Conservation (phyloP, 371 early-diverging fungal species). For the Lichtheimia hyalospora region DNA sequence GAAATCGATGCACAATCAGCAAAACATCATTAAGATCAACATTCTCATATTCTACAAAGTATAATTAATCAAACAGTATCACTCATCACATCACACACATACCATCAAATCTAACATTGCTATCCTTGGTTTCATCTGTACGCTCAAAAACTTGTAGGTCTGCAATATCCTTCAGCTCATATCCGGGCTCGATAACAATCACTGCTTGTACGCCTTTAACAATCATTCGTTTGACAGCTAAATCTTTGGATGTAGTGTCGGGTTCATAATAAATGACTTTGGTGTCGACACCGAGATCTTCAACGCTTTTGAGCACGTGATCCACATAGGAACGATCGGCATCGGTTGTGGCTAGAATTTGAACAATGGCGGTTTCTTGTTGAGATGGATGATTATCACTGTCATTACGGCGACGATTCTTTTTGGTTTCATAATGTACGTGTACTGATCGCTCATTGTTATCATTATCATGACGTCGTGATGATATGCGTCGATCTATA, state of each 20-base stretch:
- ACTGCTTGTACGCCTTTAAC: conserved; percentile 53
- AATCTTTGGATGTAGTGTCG: conserved; percentile 3
- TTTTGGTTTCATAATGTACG: not conserved
- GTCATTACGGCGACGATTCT: not conserved
- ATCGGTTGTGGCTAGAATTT: conserved; percentile 18
- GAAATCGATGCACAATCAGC: too few relatives aligned
- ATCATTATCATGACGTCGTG: not conserved
- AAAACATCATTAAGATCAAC: too few relatives aligned
- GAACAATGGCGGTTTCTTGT: conserved; percentile 16
- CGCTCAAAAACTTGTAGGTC: conserved; percentile 32
- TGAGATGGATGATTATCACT: not conserved
- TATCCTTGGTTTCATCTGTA: conserved; percentile 2
- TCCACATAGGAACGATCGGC: conserved; percentile 14
- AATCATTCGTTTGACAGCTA: conserved; percentile 32
- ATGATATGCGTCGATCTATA: not conserved
- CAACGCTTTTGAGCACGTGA: conserved; percentile 14
- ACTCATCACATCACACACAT: conserved; percentile 4
- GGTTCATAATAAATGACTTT: not conserved
- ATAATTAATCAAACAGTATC: too few relatives aligned
- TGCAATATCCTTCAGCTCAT: conserved; percentile 29
- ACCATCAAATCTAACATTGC: conserved; percentile 33
- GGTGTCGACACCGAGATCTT: not conserved
- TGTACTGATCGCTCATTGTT: not conserved
- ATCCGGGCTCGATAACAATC: conserved; percentile 42
- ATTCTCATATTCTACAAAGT: too few relatives aligned